Evolutionary conservation across 164 flowering plant species (phyloP), one percentile per base, ranked within the genome.

Genomic region (Dillenia suffruticosa): DNA sequence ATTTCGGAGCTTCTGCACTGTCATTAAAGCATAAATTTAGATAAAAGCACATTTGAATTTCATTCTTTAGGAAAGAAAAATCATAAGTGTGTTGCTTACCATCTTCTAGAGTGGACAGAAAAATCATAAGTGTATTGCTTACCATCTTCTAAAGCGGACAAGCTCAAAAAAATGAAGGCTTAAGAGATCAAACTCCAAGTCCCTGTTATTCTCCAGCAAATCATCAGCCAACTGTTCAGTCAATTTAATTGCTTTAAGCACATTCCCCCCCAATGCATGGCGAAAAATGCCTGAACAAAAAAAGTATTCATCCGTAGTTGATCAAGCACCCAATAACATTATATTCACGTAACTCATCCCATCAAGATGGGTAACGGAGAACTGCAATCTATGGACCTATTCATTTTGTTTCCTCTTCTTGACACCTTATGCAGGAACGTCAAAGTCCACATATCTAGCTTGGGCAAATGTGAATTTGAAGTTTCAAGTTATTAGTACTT

Each of bases 1-100:
- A 95, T 67, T 86, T 91, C 70, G 92, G 64, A 64, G 99, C 97
- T 79, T 95, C 98, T 74, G 85, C 71, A 80, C 99, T 95, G 97
- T 76, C 85, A 86, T 40, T 51, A 48, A 59, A 68, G 74, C 11
- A 22, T 46, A 46, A 49, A 24, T 55, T 57, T 51, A 71, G 51
- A 40, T 51, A 54, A 45, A 46, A 13, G 59, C 32, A 59, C 14
- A 60, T 2, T 7, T 19, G 49, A 12, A 58, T 22, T 3, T 60
- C 58, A 49, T 46, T 2, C 12, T 56, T 12, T 32, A 15, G 17
- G 12, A 47, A 12, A 47, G 14, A 54, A 44, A 22, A 3, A 8
- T 9, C 0, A 10, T 0, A 10, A 5, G 1, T 40, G 32, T 62
- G 8, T 47, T 43, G 9, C 88, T 83, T 70, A 95, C 97, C 88